Evolutionary conservation across 1,284 basidiomycete species (phyloP), one percentile per base, ranked within the genome.

Genomic region (Boletus sp.): DNA sequence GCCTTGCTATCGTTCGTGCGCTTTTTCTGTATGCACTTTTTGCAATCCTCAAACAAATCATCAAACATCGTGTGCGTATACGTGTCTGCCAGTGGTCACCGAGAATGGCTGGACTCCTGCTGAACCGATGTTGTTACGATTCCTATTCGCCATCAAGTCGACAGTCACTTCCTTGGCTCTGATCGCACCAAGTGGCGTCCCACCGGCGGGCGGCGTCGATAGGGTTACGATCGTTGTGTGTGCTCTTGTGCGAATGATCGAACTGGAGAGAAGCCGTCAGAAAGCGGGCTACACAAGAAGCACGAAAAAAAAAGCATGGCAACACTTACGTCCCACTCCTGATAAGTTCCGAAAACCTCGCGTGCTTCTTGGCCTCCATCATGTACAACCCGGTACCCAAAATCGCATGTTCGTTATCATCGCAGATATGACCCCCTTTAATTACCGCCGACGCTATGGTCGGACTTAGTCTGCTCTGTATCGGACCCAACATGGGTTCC

Each of bases 331-430:
- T 77, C 54, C 76, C 76, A 34, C 60, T 61, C 40, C 62, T 67
- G 41, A 78, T 71, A 29, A 78, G 61, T 41, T 77, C 74, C 34
- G 56, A 66, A 41, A 78, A 58, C 46, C 70, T 59, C 16, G 64
- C 34, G 26, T 77, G 69, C 50, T 71, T 72, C 59, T 61, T 70
- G 0, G 72, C 72, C 54, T 75, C 71, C 49, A 64, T 70, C 54
- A 78, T 68, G 55, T 74, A 78, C 54, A 78, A 55, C 1, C 72
- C 72, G 1, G 70, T 73, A 4, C 68, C 66, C 26, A 68, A 50
- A 32, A 75, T 60, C 17, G 53, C 58, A 44, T 57, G 49, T 49
- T 62, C 64, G 48, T 46, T 53, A 6, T 52, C 59, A 14, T 59
- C 53, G 41, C 48, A 47, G 26, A 42, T 34, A 22, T 44, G 25